Conservation (phyloP, 108 stramenopile species). For the Cyclotella cryptica region DNA sequence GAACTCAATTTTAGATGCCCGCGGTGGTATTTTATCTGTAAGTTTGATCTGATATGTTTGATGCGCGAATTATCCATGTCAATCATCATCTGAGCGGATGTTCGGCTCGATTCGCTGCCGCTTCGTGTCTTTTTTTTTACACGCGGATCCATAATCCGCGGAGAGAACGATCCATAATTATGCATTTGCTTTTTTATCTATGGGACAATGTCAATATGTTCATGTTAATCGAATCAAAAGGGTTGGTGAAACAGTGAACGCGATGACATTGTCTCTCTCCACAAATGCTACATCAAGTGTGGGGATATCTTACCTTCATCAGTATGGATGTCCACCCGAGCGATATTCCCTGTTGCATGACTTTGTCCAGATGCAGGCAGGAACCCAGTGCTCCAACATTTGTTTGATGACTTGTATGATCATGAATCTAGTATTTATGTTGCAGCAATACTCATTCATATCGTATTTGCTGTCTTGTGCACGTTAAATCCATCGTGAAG, state of each 20-base stretch:
- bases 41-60: conserved; percentile 9
- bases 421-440: conserved; percentile 8
- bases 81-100: background rate
- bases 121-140: background rate
- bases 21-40: conserved; percentile 66
- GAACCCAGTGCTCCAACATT: conserved; percentile 63
- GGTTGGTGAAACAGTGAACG: conserved; percentile 17
- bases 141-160: background rate
- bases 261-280: background rate
- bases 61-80: background rate
- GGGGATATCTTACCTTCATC: conserved; percentile 44
- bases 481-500: conserved; percentile 29
- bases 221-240: conserved; percentile 50
- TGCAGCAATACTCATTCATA: too few relatives aligned
- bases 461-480: too few relatives aligned
- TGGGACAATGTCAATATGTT: background rate
- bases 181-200: conserved; percentile 8
- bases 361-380: conserved; percentile 36
- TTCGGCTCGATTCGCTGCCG: background rate
- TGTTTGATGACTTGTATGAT: conserved; percentile 1
- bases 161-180: background rate
- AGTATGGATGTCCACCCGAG: conserved; percentile 55
- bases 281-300: conserved; percentile 47
- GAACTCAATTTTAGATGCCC: conserved; percentile 64
- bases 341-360: conserved; percentile 44